Conservation (phyloP, 169 alveolate genomes). For the Cryptosporidium andersoni region DNA sequence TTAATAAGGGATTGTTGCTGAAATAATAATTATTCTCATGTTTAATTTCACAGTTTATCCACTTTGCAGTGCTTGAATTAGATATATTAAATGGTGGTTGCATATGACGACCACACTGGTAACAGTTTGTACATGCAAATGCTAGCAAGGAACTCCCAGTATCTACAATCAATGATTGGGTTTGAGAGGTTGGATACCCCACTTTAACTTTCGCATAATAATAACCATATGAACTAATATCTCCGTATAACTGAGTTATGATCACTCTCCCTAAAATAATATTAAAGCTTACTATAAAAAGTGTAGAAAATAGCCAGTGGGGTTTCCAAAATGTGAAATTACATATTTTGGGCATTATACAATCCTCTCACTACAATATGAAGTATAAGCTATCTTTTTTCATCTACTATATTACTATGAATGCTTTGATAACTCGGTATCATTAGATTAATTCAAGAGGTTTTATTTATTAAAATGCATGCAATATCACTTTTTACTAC, state of each 20-base stretch:
- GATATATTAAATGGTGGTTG: constrained; percentile 8
- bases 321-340: too few relatives aligned
- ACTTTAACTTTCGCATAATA: constrained; percentile 12
- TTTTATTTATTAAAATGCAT: too few relatives aligned
- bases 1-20: neutral
- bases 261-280: too few relatives aligned
- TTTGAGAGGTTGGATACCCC: constrained; percentile 43
- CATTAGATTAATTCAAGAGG: too few relatives aligned
- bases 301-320: too few relatives aligned
- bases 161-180: constrained; percentile 81
- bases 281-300: too few relatives aligned
- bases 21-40: neutral
- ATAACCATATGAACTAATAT: constrained; percentile 44
- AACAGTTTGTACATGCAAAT: constrained; percentile 82
- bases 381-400: too few relatives aligned
- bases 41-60: constrained; percentile 66
- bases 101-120: constrained; percentile 78
- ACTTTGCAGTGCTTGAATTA: constrained; percentile 20
- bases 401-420: too few relatives aligned
- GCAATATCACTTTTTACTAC: too few relatives aligned
- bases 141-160: constrained; percentile 86
- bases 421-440: too few relatives aligned
- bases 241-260: constrained; percentile 56
- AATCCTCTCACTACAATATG: too few relatives aligned
- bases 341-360: too few relatives aligned